Percentiles rank a stretch among this genome's conserved stretches.
Conservation (phyloP, 768 basidiomycete species). For the Auriscalpium vulgare region DNA sequence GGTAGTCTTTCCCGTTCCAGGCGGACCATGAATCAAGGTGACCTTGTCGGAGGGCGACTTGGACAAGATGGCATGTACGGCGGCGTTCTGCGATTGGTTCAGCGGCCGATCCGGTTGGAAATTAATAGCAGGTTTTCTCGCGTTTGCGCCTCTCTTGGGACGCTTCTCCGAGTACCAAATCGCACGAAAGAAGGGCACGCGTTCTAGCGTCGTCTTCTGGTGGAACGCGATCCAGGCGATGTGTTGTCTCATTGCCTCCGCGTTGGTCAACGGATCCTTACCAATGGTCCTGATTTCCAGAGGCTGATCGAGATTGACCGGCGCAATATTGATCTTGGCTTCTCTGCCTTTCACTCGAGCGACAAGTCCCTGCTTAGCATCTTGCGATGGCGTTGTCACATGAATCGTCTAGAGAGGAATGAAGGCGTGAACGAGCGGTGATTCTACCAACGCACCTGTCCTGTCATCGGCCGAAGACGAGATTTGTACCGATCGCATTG, state of each 20-base stretch:
- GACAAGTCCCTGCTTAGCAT: slow-evolving; percentile 13
- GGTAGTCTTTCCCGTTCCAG: slow-evolving; percentile 17
- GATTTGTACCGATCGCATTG: slow-evolving; percentile 36
- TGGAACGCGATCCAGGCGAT: slow-evolving; percentile 21
- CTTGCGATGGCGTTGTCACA: neutral
- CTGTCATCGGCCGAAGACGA: slow-evolving; percentile 28
- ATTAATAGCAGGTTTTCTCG: neutral
- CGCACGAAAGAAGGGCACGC: slow-evolving; percentile 19
- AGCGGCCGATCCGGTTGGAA: neutral
- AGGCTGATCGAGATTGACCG: neutral
- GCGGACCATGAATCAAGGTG: slow-evolving; percentile 18
- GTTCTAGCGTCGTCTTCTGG: slow-evolving; percentile 7
- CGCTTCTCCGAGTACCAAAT: slow-evolving; percentile 7
- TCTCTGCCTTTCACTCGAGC: slow-evolving; percentile 29
- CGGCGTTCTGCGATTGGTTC: slow-evolving; percentile 22
- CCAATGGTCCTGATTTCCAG: slow-evolving; percentile 11
- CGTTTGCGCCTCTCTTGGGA: neutral
- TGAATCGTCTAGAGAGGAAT: slow-evolving; percentile 13
- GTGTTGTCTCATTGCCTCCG: slow-evolving; percentile 13
- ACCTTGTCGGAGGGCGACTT: slow-evolving; percentile 15
- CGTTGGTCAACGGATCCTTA: slow-evolving; percentile 12
- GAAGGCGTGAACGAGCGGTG: slow-evolving; percentile 17
- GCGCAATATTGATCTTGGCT: slow-evolving; percentile 23
- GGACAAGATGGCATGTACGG: slow-evolving; percentile 26
- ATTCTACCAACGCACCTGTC: slow-evolving; percentile 28